Evolutionary conservation across 345 rosid species (phyloP), one percentile per base, ranked within the genome.

Genomic region (Eucalyptus erythrocorys): DNA sequence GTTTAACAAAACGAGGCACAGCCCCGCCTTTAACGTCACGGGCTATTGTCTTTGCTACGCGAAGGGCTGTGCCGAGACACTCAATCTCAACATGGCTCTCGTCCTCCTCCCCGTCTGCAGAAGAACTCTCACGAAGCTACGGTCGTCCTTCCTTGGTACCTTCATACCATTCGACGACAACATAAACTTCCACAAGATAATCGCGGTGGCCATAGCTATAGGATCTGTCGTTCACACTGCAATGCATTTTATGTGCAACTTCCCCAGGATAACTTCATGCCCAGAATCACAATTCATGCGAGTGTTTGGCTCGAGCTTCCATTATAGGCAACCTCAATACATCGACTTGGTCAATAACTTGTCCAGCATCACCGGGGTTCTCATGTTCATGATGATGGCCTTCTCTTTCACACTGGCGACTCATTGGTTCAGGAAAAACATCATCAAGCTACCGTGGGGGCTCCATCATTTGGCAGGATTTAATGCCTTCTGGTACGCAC

Each of bases 401-500:
- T 88, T 95, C 80, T 93, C 97, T 19, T 98, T 96, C 87, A 95
- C 95, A 2, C 92, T 98, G 11, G 98, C 98, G 2, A 95, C 95
- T n/a, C 95, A 92, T 88, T 92, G 90, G 50, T 98, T 98, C 87
- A 89, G 99, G 87, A 91, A 91, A 89, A 98, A 94, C 85, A 91
- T 94, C 34, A 90, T 98, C 57, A 97, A 93, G 89, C 90, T 96
- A 86, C 98, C 98, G 1, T 90, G 94, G 61, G 92, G 92, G 30
- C 93, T 97, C 88, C 94, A 92, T 91, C 87, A 89, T 57, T 88
- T 97, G 79, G 97, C 97, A 4, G 99, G 99, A 45, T 98, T 98
- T 90, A 98, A 98, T 92, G 89, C 99, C 81, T 97, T 98, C 88
- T 97, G 99, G 99, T 97, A 95, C 90, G 92, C 99, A 26, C 99